Conservation (phyloP, 805 yeast genomes). For the Saccharomycopsis fibuligera region DNA sequence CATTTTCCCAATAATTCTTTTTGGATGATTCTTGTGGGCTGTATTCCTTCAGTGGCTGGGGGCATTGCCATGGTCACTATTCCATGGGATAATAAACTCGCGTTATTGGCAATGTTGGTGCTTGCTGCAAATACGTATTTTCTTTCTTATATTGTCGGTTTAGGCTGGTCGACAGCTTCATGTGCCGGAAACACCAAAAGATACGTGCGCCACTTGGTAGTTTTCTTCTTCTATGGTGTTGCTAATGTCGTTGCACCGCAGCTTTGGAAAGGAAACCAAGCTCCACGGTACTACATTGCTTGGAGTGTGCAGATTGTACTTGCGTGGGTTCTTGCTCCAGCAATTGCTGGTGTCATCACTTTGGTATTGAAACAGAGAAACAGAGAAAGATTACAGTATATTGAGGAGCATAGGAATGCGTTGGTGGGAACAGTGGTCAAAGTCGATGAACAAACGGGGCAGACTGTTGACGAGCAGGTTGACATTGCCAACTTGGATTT, state of each 20-base stretch:
- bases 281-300: constrained; percentile 37
- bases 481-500: constrained; percentile 41
- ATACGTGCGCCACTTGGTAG: constrained; percentile 33
- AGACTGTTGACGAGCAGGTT: constrained; percentile 26
- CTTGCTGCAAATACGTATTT: constrained; percentile 35
- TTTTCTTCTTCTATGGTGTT: constrained; percentile 34
- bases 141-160: constrained; percentile 21
- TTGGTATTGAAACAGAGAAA: constrained; percentile 36
- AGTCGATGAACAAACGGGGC: constrained; percentile 13
- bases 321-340: constrained; percentile 34
- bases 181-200: constrained; percentile 41
- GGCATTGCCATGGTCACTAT: constrained; percentile 36
- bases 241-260: constrained; percentile 44
- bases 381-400: constrained; percentile 25
- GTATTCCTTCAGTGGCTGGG: constrained; percentile 36
- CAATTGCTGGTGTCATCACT: constrained; percentile 32
- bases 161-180: constrained; percentile 27
- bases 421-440: constrained; percentile 22
- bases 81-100: constrained; percentile 36
- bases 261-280: constrained; percentile 33
- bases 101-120: constrained; percentile 34
- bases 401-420: constrained; percentile 13
- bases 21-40: constrained; percentile 25
- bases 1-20: constrained; percentile 30
- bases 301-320: constrained; percentile 45